A percentile compares a stretch with the other conserved stretches of the same genome.
Conservation (phyloP, 2,329 filamentous ascomycete species). For the Epicoccum nigrum region DNA sequence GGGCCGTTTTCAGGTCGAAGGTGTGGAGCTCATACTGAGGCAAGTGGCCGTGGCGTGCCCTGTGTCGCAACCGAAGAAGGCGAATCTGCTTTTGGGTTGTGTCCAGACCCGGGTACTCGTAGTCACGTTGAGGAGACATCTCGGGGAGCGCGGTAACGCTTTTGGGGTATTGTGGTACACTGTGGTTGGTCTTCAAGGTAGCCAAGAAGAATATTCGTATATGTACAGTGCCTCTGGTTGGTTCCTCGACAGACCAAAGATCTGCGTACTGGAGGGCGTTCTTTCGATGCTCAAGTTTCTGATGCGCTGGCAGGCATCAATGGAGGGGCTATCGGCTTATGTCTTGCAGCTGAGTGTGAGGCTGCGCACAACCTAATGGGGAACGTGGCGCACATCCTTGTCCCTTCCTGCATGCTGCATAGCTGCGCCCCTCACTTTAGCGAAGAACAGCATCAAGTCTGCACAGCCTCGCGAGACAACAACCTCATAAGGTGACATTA, state of each 20-base stretch:
- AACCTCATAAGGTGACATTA: too few species aligned
- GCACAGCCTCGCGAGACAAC: not conserved
- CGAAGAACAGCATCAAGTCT: not conserved
- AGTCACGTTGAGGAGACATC: not conserved
- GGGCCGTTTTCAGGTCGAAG: not conserved
- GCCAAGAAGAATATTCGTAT: not conserved
- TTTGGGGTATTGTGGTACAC: too few species aligned
- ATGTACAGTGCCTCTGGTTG: not conserved
- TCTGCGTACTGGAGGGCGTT: not conserved
- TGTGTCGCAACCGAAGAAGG: constrained; percentile 1
- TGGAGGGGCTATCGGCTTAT: not conserved
- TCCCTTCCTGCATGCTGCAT: not conserved
- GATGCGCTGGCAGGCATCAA: not conserved
- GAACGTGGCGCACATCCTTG: constrained; percentile 1
- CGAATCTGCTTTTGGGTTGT: constrained; percentile 1
- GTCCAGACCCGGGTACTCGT: not conserved
- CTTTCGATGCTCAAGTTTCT: too few species aligned
- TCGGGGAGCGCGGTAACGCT: not conserved
- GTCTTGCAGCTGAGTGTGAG: not conserved
- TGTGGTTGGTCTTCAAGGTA: too few species aligned
- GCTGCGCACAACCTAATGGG: not conserved
- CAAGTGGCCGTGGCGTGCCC: not conserved
- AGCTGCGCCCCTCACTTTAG: not conserved
- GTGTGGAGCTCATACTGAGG: constrained; percentile 1
- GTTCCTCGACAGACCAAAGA: not conserved